phyloP scores from a whole-genome alignment of 176 grass and related monocot species.

The Eragrostis curvula region DNA sequence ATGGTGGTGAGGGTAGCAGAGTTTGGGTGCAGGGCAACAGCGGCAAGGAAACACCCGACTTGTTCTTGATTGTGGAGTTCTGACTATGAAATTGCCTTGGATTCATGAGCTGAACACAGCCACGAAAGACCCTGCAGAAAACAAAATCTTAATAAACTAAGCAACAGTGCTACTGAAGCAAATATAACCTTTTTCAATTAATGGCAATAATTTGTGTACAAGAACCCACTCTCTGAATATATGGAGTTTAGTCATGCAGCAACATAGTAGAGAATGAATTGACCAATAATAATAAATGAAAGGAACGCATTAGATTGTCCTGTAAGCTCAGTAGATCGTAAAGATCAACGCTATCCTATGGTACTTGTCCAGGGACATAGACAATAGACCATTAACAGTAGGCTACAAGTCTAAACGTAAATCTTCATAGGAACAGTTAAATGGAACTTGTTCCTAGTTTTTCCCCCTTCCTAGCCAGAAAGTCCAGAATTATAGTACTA shows the following conservation, averaged over 20 bases:
- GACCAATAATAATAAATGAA: not conserved
- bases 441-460: not conserved
- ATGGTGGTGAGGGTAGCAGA: not conserved
- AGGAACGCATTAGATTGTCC: not conserved
- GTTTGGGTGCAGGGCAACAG: slow-evolving; percentile 19
- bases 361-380: not conserved
- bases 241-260: not conserved
- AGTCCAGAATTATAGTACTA: not conserved
- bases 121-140: slow-evolving; percentile 42
- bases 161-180: not conserved
- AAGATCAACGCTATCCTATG: not conserved
- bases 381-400: not conserved
- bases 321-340: slow-evolving; percentile 4
- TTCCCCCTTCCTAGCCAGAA: not conserved
- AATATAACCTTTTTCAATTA: not conserved
- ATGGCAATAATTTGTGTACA: not conserved
- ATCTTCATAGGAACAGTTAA: slow-evolving; percentile 3
- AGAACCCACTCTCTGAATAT: not conserved
- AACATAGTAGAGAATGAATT: slow-evolving; percentile 10
- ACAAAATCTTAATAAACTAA: slow-evolving; percentile 31
- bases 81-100: not conserved
- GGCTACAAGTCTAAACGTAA: slow-evolving; percentile 5
- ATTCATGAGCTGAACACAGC: slow-evolving; percentile 32
- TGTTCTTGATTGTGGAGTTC: not conserved
- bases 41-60: slow-evolving; percentile 18